Evolutionary conservation across 1,284 basidiomycete genomes (phyloP).

Genomic region (Schizophyllum commune): DNA sequence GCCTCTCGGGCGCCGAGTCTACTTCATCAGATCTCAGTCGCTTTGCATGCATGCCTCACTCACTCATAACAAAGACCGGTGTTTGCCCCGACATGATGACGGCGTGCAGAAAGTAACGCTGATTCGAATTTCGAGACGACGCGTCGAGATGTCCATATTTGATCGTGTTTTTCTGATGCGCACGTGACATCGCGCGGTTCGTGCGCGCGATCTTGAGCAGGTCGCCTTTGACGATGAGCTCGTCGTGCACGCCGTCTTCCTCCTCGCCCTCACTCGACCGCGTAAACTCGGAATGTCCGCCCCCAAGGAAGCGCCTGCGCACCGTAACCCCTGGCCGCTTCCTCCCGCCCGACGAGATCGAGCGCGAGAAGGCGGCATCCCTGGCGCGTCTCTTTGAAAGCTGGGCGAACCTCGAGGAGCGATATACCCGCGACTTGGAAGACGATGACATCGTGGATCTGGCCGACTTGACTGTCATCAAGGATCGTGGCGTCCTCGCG

Average conservation of each 20-base stretch:
- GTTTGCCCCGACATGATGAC: conserved; percentile 46
- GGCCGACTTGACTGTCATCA: conserved; percentile 45
- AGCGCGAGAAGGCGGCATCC: conserved; percentile 48
- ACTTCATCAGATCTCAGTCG: conserved; percentile 1
- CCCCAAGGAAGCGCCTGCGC: conserved; percentile 12
- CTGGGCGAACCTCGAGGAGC: conserved; percentile 60
- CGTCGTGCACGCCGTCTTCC: conserved; percentile 9
- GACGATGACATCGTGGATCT: conserved; percentile 74
- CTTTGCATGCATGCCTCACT: conserved; percentile 14
- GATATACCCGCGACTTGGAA: conserved; percentile 56
- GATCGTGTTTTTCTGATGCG: background rate
- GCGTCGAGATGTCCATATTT: background rate
- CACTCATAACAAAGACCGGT: conserved; percentile 71
- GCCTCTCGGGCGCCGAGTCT: conserved; percentile 92
- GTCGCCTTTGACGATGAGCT: background rate
- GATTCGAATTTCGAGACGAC: background rate
- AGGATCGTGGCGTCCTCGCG: conserved; percentile 59
- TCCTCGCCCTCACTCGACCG: conserved; percentile 13
- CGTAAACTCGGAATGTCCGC: background rate
- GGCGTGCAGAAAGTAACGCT: conserved; percentile 1
- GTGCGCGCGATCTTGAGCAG: background rate
- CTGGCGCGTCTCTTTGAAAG: conserved; percentile 47
- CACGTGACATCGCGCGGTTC: background rate
- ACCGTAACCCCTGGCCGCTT: background rate
- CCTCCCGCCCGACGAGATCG: conserved; percentile 18